These are phyloP conservation scores for Boletus pseudo-olivaceus DNA, from an alignment of 768 basidiomycete genomes.

Conservation along the genomic window DNA sequence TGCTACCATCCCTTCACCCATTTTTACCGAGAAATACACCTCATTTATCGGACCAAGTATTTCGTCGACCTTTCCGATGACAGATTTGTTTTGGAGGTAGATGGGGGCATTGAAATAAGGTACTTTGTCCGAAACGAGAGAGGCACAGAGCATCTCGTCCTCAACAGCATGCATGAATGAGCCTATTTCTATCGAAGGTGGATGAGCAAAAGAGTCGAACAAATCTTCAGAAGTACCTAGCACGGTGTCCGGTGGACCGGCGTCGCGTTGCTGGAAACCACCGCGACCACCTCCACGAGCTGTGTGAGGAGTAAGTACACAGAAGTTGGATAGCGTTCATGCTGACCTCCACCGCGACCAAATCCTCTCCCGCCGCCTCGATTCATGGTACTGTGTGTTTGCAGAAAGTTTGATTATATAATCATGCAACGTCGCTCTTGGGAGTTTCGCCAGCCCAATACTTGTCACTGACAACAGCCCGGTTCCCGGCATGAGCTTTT, in stretches of 20 bases:
- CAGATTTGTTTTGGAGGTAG: conserved; percentile 93
- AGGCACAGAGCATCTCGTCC: conserved; percentile 95
- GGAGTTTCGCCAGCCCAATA: not conserved
- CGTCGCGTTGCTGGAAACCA: conserved; percentile 66
- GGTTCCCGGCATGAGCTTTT: conserved; percentile 32
- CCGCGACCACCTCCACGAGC: conserved; percentile 67
- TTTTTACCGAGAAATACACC: conserved; percentile 97
- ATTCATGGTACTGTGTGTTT: conserved; percentile 36
- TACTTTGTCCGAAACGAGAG: conserved; percentile 81
- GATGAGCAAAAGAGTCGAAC: conserved; percentile 2
- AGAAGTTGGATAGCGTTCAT: not conserved
- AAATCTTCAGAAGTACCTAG: conserved; percentile 44
- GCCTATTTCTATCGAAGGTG: conserved; percentile 70
- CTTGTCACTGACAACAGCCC: not conserved
- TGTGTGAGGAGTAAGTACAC: conserved; percentile 14
- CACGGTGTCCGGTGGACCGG: conserved; percentile 77
- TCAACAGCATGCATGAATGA: conserved; percentile 93
- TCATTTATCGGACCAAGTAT: conserved; percentile 99
- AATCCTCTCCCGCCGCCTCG: conserved; percentile 54
- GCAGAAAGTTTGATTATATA: conserved; percentile 20
- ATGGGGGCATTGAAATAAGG: conserved; percentile 99
- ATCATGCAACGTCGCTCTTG: not conserved
- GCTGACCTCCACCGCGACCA: conserved; percentile 50
- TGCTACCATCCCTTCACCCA: conserved; percentile 94
- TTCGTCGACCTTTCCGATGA: conserved; percentile 97